Base-by-base conservation (phyloP, 257 asterid genomes). In the Plectranthus barbatus region DNA sequence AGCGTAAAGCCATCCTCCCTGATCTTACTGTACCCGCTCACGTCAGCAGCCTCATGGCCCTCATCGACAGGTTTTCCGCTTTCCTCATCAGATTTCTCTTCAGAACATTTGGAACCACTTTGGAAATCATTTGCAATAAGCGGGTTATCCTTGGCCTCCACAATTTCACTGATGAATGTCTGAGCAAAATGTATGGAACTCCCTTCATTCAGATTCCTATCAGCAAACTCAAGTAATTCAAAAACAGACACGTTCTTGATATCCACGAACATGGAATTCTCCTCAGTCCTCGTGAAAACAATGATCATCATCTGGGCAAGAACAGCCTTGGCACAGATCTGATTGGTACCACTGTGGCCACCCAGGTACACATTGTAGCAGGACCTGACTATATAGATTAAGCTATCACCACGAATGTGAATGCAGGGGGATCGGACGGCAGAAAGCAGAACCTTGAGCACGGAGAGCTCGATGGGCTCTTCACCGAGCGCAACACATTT, bases 291-390 rank as follows among this genome's bases (percentile, higher is more conserved):
- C 67, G 94, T 72, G 87, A 90, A 93, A 58, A 90, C 77, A 73
- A 90, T 79, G 71, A 93, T 60, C 96, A 90, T 87, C 95, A 90
- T 93, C 81, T 93, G 99, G 8, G 97, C 95, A 54, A 93, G 93
- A 64, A 90, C 93, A 20, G 96, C 74, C 84, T 93, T 93, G 2
- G 99, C 99, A 75, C 99, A 93, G 81, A 93, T 90, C 88, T 93
- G 99, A 80, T 90, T 90, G 81, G 99, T 93, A 37, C 99, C 99
- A 62, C 74, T 93, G 70, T 74, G 83, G 55, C 99, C 96, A 17
- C 99, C 96, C 10, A 93, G 79, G 72, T 93, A 93, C 37, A 93
- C 82, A 74, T 93, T 93, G 78, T 89, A 93, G 81, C 99, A 93
- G 64, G 97, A 90, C 81, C 96, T 82, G 7, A 87, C 99, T 31